Evolutionary conservation across 176 grass and related monocot species (phyloP).

Genomic region (Lolium multiflorum): DNA sequence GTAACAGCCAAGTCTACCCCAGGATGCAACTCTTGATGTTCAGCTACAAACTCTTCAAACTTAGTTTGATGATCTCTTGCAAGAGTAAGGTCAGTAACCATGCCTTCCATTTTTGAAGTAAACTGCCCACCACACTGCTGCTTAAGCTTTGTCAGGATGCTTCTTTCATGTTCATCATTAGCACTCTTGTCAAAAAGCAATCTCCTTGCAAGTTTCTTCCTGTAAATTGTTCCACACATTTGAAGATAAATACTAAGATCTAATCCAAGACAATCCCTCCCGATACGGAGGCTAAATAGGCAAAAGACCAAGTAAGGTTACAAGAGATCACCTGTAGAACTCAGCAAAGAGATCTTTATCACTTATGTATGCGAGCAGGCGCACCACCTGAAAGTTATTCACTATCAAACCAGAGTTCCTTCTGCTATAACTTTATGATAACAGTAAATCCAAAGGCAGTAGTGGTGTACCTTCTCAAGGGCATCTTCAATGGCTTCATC

Average conservation of each 20-base stretch:
- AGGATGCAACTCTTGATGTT: conserved; percentile 59
- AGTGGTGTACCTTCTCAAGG: conserved; percentile 84
- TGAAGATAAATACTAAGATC: conserved; percentile 30
- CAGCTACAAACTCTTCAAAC: conserved; percentile 78
- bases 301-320: conserved; percentile 30
- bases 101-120: conserved; percentile 99
- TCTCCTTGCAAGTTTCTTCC: conserved; percentile 98
- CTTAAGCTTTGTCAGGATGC: conserved; percentile 98
- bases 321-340: conserved; percentile 76
- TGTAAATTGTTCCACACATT: conserved; percentile 41
- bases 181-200: conserved; percentile 98
- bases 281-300: neutral
- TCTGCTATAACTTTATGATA: neutral
- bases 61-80: conserved; percentile 86
- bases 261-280: neutral
- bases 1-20: conserved; percentile 90
- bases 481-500: conserved; percentile 99
- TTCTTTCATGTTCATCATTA: conserved; percentile 98
- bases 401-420: neutral
- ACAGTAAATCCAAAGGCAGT: conserved; percentile 6
- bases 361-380: conserved; percentile 88
- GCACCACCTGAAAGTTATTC: conserved; percentile 71
- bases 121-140: conserved; percentile 97
- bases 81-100: conserved; percentile 90
- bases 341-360: conserved; percentile 98